phyloP scores from a whole-genome alignment of 176 grass and related monocot genomes.

The Ensete ventricosum region DNA sequence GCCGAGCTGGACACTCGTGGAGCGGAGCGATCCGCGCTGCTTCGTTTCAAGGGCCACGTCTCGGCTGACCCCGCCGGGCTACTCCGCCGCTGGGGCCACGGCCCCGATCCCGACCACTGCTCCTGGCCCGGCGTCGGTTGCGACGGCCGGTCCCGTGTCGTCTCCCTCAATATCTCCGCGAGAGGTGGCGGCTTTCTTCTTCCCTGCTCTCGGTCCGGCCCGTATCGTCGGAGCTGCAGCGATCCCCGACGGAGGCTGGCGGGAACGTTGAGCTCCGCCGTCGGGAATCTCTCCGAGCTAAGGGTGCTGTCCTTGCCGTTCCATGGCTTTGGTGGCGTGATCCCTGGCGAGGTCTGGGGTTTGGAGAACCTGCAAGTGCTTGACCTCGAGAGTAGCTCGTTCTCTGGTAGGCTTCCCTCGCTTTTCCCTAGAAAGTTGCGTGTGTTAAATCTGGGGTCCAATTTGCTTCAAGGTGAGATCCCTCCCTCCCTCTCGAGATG shows the following conservation, averaged over 20 bases:
- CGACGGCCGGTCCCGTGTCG: constrained; percentile 51
- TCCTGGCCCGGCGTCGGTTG: constrained; percentile 50
- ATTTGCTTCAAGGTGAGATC: constrained; percentile 57
- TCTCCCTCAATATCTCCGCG: constrained; percentile 33
- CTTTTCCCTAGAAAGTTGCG: constrained; percentile 42
- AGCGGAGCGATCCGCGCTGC: constrained; percentile 36
- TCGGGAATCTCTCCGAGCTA: constrained; percentile 52
- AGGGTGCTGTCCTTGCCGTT: constrained; percentile 42
- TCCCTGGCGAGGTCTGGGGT: constrained; percentile 71
- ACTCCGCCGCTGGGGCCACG: constrained; percentile 10
- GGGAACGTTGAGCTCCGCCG: constrained; percentile 33
- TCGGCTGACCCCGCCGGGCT: constrained; percentile 27
- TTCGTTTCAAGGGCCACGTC: too few species aligned
- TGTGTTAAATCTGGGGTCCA: constrained; percentile 48
- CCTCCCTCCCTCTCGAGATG: constrained; percentile 40
- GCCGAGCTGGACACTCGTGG: neutral
- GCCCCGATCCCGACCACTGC: constrained; percentile 39
- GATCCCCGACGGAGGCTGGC: constrained; percentile 10
- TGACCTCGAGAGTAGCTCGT: constrained; percentile 55
- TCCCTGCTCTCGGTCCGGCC: constrained; percentile 17
- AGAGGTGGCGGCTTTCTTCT: neutral
- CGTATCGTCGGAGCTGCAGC: constrained; percentile 14
- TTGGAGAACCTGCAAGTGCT: constrained; percentile 56
- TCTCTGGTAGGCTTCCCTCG: constrained; percentile 45
- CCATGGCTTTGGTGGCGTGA: constrained; percentile 43